Base-by-base conservation (phyloP, 2,329 filamentous ascomycete genomes). In the Albophoma yamanashiensis region DNA sequence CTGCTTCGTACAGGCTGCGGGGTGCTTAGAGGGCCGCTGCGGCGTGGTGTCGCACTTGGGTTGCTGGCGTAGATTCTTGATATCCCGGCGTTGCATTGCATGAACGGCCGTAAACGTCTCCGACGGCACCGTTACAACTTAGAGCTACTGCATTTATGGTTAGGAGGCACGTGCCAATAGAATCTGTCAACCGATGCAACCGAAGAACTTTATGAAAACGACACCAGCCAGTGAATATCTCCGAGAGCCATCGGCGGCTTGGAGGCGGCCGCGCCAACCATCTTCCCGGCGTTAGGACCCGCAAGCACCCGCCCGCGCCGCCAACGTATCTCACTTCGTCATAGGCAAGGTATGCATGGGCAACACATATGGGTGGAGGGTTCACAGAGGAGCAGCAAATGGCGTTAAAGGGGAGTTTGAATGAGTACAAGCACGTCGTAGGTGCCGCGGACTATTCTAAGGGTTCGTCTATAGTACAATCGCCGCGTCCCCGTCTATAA, bases 391-490 rank as follows among this genome's bases (percentile, higher is more conserved):
- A n/a, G 15, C 40, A 15, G 25, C 15, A 53, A 52, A 22, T 20
- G 22, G 40, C 42, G 38, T 57, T 9, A n/a, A 74, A 74, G 69
- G 67, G 71, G 69, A 73, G 71, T 71, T 68, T 64, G 62, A 67
- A 66, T 71, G 67, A 64, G 65, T 70, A 68, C 66, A 70, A 69
- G 72, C 70, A 70, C 67, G 45, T 45, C 63, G 59, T 64, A 59
- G 60, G 60, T 69, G 68, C 67, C 66, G 64, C 62, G 61, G 34
- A 68, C 63, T 67, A 67, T 66, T 70, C 67, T 70, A 70, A 67
- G 70, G 65, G 66, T 75, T 73, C 75, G 66, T 75, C 73, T 75
- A 75, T 75, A 65, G 63, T 75, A 75, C 73, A 75, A 66, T 70
- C 67, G 69, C 69, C 66, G 65, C 65, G 58, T 55, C 59, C 62